Conservation (phyloP, 2,329 filamentous ascomycete species). For the Colletotrichum sp. region DNA sequence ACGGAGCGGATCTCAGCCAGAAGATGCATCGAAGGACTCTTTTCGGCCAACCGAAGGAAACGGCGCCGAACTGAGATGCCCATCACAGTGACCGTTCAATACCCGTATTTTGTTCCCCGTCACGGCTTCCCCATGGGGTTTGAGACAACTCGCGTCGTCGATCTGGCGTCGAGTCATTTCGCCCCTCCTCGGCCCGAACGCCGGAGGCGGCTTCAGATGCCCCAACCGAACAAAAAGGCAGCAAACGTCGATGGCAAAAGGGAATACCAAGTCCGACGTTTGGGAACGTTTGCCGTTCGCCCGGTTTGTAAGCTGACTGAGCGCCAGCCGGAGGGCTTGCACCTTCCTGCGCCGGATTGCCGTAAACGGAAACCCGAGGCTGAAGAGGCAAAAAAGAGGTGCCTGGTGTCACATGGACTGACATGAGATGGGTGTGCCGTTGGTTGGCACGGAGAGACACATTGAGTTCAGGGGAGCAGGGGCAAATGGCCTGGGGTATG, state of each 20-base stretch:
- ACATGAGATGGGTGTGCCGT: background rate
- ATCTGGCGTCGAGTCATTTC: background rate
- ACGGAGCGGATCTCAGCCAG: background rate
- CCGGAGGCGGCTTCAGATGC: background rate
- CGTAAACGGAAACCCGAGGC: slow-evolving; percentile 2
- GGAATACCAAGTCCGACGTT: background rate
- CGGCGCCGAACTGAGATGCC: background rate
- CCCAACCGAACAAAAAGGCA: background rate
- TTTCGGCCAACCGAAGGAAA: background rate
- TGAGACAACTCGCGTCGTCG: background rate
- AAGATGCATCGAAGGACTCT: background rate
- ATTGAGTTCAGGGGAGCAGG: background rate
- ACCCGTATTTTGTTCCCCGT: background rate
- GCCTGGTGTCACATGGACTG: background rate
- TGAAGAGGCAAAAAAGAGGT: background rate
- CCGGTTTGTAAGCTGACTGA: background rate
- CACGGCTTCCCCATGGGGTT: background rate
- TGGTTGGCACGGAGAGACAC: background rate
- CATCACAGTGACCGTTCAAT: background rate
- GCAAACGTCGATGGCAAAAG: background rate
- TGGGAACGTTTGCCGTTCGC: background rate
- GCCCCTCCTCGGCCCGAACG: background rate
- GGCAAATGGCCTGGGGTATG: background rate
- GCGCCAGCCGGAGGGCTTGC: background rate
- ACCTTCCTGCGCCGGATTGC: background rate